Conservation (phyloP, 768 basidiomycete species). For the Suillus placidus region DNA sequence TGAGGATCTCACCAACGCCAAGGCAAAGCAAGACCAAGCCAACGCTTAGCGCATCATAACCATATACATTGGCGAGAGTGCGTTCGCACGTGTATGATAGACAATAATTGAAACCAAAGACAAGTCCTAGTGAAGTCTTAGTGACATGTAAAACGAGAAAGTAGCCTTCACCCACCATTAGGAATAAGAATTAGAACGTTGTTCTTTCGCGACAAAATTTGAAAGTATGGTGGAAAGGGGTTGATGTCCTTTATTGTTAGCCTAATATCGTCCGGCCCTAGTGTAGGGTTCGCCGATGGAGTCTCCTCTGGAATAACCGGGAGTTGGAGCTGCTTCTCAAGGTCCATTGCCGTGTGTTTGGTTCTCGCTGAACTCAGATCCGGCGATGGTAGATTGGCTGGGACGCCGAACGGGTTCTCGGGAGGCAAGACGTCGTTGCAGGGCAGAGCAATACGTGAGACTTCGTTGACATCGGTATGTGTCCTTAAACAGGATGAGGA, state of each 20-base stretch:
- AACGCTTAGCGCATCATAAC: constrained; percentile 67
- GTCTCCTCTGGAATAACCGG: constrained; percentile 30
- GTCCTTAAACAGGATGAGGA: constrained; percentile 74
- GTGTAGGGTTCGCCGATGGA: constrained; percentile 16
- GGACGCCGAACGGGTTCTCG: constrained; percentile 22
- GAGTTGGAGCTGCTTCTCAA: constrained; percentile 20
- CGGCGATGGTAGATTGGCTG: constrained; percentile 23
- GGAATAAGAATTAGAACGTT: constrained; percentile 63
- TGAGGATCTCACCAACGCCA: constrained; percentile 55
- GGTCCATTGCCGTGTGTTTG: constrained; percentile 18
- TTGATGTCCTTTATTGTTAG: constrained; percentile 74
- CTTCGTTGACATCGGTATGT: constrained; percentile 86
- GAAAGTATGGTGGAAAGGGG: constrained; percentile 62
- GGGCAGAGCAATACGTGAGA: constrained; percentile 70
- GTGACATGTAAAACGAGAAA: neutral
- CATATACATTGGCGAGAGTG: constrained; percentile 64
- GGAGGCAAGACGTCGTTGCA: constrained; percentile 46
- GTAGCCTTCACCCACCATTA: constrained; percentile 20
- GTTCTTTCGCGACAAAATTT: constrained; percentile 61
- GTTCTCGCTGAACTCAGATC: constrained; percentile 13
- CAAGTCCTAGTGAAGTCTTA: constrained; percentile 48
- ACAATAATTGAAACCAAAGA: constrained; percentile 72
- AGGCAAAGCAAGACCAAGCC: constrained; percentile 79
- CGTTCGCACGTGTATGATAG: constrained; percentile 76
- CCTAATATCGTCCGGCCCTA: constrained; percentile 40